phyloP scores from a whole-genome alignment of 2,329 filamentous ascomycete species.

The Mariannaea elegans region DNA sequence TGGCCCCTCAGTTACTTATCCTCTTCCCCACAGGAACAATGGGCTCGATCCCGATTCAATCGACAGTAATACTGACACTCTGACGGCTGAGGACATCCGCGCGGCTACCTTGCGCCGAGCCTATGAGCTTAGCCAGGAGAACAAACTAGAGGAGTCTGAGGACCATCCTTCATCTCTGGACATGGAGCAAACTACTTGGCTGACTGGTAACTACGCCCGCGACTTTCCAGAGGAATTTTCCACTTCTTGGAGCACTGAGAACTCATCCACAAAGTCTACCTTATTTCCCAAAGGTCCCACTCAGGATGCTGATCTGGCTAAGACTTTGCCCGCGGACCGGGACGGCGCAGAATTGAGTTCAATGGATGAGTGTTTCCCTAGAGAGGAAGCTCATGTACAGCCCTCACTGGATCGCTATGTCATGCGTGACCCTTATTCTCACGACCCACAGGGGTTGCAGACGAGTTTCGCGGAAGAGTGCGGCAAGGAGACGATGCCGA shows the following conservation, averaged over 20 bases:
- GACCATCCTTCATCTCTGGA: conserved; percentile 17
- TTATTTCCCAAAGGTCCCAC: conserved; percentile 34
- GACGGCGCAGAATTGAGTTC: conserved; percentile 47
- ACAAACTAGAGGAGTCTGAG: conserved; percentile 20
- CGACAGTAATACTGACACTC: conserved; percentile 31
- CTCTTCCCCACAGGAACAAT: conserved; percentile 24
- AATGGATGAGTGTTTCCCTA: conserved; percentile 54
- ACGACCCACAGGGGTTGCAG: conserved; percentile 57
- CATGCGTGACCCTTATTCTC: conserved; percentile 51
- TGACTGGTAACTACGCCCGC: conserved; percentile 59
- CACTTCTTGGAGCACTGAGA: conserved; percentile 49
- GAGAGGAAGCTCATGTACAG: conserved; percentile 37
- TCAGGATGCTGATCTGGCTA: not conserved
- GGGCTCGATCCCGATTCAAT: conserved; percentile 31
- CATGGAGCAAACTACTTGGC: conserved; percentile 1
- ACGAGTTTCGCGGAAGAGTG: conserved; percentile 57
- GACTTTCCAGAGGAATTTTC: conserved; percentile 64
- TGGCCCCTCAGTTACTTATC: conserved; percentile 39
- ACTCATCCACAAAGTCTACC: conserved; percentile 38
- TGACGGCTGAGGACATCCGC: conserved; percentile 46
- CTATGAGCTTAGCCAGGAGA: conserved; percentile 29
- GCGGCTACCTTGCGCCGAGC: conserved; percentile 43
- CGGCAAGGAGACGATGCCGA: conserved; percentile 45
- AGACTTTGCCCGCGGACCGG: conserved; percentile 21
- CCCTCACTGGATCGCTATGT: conserved; percentile 42